These are phyloP conservation scores for Yamadazyma diospyri DNA, from an alignment of 1,139 yeast species.

Conservation along the genomic window DNA sequence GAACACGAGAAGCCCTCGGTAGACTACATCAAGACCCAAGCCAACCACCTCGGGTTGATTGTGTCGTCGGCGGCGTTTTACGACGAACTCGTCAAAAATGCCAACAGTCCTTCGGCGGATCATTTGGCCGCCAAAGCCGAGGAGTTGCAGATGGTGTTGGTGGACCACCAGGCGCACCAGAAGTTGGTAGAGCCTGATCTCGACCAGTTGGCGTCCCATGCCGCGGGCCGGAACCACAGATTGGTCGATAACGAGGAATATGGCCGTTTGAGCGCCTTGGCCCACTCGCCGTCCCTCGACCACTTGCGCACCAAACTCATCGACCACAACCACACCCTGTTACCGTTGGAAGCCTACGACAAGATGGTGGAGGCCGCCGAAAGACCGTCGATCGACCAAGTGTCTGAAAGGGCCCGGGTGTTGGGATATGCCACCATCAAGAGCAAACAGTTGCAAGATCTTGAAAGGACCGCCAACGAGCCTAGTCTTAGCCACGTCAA, in stretches of 20 bases:
- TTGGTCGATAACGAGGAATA: conserved; percentile 7
- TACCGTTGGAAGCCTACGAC: conserved; percentile 18
- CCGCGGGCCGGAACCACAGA: conserved; percentile 9
- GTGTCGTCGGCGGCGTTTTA: conserved; percentile 28
- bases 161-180: conserved; percentile 17
- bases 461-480: conserved; percentile 24
- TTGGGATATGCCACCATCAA: conserved; percentile 14
- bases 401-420: conserved; percentile 11
- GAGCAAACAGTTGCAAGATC: conserved; percentile 16
- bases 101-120: conserved; percentile 20
- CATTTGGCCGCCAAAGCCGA: conserved; percentile 30
- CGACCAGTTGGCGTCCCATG: conserved; percentile 14
- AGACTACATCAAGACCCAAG: conserved; percentile 24
- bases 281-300: conserved; percentile 17
- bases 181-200: conserved; percentile 19
- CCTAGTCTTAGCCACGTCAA: conserved; percentile 35
- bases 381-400: conserved; percentile 16
- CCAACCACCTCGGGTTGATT: conserved; percentile 31
- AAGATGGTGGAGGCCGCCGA: conserved; percentile 15
- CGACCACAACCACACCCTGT: conserved; percentile 11
- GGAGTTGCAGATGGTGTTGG: conserved; percentile 15
- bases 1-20: conserved; percentile 28
- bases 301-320: conserved; percentile 21
- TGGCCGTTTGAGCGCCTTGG: conserved; percentile 9
- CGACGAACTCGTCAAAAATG: conserved; percentile 24